Evolutionary conservation across 805 yeast genomes (phyloP), one percentile per base, ranked within the genome.

Genomic region (Candida schatavii): DNA sequence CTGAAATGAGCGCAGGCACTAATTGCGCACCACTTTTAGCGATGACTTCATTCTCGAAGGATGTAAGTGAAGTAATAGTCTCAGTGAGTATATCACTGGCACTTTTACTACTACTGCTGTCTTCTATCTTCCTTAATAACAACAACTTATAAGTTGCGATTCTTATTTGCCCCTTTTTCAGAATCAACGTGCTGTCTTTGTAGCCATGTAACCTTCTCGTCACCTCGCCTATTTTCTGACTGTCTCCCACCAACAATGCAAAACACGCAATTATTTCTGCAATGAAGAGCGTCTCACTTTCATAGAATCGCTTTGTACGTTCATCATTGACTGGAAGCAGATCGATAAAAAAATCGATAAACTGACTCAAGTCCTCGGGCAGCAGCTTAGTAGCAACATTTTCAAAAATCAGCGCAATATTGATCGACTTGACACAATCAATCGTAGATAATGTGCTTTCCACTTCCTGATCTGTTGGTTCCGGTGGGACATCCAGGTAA

Each of bases 401-500:
- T 37, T 73, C 75, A 45, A 88, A 74, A 1, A 88, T 66, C 1
- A 70, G 68, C 3, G 74, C 61, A 4, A 89, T 65, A 38, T 77
- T 76, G 47, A 93, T 80, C 0, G 91, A 79, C 40, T 78, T 78
- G 39, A 91, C 73, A 57, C 97, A 91, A 50, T 90, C 96, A 33
- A 84, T 66, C 0, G 97, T 85, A 4, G 88, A 82, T 11, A 85
- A 61, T 0, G 98, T 87, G 4, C 87, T 77, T 48, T 89, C 96
- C 38, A 93, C 83, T 51, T 91, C 97, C 55, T 88, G 96, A 43
- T 87, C 95, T 2, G 95, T 78, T 10, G 99, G 99, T 60, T 91
- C 98, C 0, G 85, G 83, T 3, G 86, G 81, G 41, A 88, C 95
- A 54, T 89, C 97, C 1, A 84, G 72, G 44, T 83, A 78, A 15